These are phyloP conservation scores for Agastache rugosa DNA, from an alignment of 257 asterid species.

Conservation along the genomic window DNA sequence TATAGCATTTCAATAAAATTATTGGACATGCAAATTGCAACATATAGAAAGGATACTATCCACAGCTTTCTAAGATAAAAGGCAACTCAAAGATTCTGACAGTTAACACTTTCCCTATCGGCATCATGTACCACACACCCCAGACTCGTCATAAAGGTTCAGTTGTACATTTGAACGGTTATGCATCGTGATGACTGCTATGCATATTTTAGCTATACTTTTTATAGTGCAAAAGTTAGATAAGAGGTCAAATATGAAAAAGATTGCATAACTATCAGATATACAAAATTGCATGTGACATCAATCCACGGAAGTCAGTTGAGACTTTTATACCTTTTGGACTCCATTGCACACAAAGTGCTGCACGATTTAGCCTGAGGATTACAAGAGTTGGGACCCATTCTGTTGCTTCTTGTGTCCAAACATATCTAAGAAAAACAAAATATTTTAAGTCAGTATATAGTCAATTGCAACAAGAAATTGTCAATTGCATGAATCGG, in stretches of 20 bases:
- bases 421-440: conserved; percentile 72
- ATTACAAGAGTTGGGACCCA: conserved; percentile 99
- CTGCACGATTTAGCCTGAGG: conserved; percentile 97
- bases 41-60: conserved; percentile 5
- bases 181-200: conserved; percentile 11
- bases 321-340: conserved; percentile 72
- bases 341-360: conserved; percentile 99
- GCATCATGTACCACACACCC: conserved; percentile 21
- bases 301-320: neutral
- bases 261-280: neutral
- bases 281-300: conserved; percentile 14
- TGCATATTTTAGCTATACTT: conserved; percentile 6
- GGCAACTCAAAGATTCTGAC: conserved; percentile 1
- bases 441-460: conserved; percentile 15
- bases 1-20: neutral
- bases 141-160: neutral
- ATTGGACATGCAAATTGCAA: neutral
- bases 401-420: conserved; percentile 81
- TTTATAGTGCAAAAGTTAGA: conserved; percentile 15
- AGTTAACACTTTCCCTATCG: neutral
- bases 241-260: neutral
- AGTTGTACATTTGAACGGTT: neutral
- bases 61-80: conserved; percentile 15
- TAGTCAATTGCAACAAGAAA: conserved; percentile 27
- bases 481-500: conserved; percentile 13